Conservation (phyloP, 23 red algal genomes). For the Gracilaria gracilis region DNA sequence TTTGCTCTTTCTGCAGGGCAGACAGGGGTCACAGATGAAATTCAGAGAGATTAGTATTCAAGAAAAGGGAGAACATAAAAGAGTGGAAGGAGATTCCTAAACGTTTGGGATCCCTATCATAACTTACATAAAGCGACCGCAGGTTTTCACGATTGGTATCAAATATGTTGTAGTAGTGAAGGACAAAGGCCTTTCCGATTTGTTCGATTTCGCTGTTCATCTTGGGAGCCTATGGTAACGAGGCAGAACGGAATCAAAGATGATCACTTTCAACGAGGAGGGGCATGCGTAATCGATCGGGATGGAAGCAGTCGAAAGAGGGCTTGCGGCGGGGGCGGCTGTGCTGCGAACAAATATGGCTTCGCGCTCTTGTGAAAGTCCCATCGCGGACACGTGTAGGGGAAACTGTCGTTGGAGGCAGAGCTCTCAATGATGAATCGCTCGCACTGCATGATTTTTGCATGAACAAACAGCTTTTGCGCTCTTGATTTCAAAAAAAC, state of each 20-base stretch:
- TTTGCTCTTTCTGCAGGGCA: constrained; percentile 57
- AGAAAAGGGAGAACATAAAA: not conserved
- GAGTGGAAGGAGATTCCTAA: not conserved
- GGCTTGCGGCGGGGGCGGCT: not conserved
- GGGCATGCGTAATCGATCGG: not conserved
- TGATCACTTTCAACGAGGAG: not conserved
- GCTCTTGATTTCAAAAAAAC: not conserved
- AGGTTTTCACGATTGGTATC: constrained; percentile 80
- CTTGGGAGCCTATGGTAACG: not conserved
- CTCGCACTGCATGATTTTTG: too few species aligned
- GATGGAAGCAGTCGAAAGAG: not conserved
- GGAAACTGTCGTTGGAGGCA: not conserved
- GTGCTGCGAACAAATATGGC: not conserved
- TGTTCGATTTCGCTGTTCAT: constrained; percentile 62
- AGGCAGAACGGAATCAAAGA: not conserved
- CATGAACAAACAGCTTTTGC: too few species aligned
- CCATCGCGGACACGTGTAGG: not conserved
- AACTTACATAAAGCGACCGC: constrained; percentile 86
- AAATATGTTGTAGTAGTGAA: constrained; percentile 89
- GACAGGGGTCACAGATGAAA: not conserved
- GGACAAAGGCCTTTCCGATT: constrained; percentile 91
- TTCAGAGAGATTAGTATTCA: not conserved
- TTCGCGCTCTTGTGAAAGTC: not conserved
- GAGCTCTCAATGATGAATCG: too few species aligned
- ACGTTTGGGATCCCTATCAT: not conserved